Conservation (phyloP, 75 land plant species). For the Larix kaempferi region DNA sequence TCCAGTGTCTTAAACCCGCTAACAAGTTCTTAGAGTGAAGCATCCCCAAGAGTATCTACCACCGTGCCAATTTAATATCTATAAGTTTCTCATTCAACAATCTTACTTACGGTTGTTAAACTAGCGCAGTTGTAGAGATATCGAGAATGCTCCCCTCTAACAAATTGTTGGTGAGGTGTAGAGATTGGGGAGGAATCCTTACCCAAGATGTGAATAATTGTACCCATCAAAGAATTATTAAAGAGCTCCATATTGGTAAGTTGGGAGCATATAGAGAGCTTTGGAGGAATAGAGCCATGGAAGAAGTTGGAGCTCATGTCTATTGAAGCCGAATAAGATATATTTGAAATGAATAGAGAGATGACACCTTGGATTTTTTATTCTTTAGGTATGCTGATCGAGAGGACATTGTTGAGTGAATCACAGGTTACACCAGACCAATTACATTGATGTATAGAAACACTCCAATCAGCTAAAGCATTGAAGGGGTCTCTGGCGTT, state of each 20-base stretch:
- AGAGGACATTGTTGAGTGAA: constrained; percentile 12
- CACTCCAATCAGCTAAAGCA: constrained; percentile 42
- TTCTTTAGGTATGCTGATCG: constrained; percentile 21
- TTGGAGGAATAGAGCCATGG: constrained; percentile 38
- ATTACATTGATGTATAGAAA: constrained; percentile 38
- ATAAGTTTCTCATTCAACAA: too few species aligned
- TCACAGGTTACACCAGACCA: constrained; percentile 63
- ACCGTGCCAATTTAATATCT: too few species aligned
- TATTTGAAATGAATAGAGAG: constrained; percentile 58
- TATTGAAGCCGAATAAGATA: constrained; percentile 53
- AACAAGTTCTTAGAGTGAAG: too few species aligned
- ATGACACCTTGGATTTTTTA: constrained; percentile 48
- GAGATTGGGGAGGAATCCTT: constrained; percentile 24
- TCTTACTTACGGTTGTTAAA: constrained; percentile 16
- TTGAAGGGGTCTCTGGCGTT: constrained; percentile 39
- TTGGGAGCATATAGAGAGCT: constrained; percentile 27
- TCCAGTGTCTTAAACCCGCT: too few species aligned
- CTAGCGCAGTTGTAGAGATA: constrained; percentile 38
- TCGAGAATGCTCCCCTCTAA: constrained; percentile 38
- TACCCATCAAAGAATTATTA: constrained; percentile 49
- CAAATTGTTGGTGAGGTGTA: constrained; percentile 40
- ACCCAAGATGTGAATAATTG: constrained; percentile 55
- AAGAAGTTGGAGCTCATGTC: constrained; percentile 40
- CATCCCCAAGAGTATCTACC: too few species aligned
- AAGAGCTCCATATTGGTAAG: constrained; percentile 33